Evolutionary conservation across 306 rosid species (phyloP), one percentile per base, ranked within the genome.

Genomic region (Fagus crenata): DNA sequence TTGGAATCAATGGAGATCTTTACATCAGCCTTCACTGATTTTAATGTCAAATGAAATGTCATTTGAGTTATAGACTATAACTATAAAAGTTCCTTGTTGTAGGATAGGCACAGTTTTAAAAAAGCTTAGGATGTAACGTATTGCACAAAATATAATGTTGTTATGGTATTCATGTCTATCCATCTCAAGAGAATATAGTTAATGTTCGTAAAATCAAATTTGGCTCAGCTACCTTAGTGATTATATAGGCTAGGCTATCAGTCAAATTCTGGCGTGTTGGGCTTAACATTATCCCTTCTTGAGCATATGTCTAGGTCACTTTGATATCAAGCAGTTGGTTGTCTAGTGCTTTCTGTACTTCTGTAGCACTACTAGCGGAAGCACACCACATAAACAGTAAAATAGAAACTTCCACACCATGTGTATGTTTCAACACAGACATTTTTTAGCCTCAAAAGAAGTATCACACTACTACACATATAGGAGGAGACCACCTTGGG

Each of bases 11-110:
- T 9, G 9, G 60, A 61, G 71, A n/a, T 65, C 71, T 36, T 40
- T 7, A 55, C 31, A 55, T 42, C 17, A n/a, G 12, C 46, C 65
- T 7, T 54, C 7, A 73, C 11, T 41, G 75, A 77, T 5, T 41
- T 53, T 76, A 51, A 53, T 56, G 36, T 53, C 67, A n/a, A 22
- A 55, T 68, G 35, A 53, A 68, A 40, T 67, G 28, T 41, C 12
- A 12, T n/a, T 39, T 15, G 42, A 58, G 9, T 31, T 32, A 58
- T 31, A 31, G 14, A 3, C 35, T 49, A 43, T 65, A 15, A 36
- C 49, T 39, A 65, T 13, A 13, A 8, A 22, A 33, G 71, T 12
- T 65, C 51, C 51, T 17, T 35, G 11, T 7, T 58, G 35, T 2
- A 41, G 46, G 53, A 8, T 18, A 40, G 72, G 36, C 14, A 53